Evolutionary conservation across 2,329 filamentous ascomycete species (phyloP).

Genomic region (Trichophyton schoenleinii): DNA sequence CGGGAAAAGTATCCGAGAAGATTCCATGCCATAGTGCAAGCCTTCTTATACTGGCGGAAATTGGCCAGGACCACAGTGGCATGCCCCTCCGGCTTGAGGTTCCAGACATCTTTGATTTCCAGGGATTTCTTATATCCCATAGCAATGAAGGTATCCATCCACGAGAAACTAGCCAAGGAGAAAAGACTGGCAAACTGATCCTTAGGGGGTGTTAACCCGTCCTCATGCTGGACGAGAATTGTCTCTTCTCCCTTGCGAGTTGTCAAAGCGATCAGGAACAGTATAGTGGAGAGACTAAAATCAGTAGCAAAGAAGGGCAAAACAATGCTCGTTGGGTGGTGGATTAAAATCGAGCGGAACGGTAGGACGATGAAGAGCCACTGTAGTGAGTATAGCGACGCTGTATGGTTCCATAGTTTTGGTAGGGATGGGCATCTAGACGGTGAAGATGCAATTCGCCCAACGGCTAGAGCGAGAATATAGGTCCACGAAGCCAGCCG

Average conservation of each 20-base stretch:
- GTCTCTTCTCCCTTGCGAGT: slow-evolving; percentile 87
- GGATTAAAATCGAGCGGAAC: slow-evolving; percentile 75
- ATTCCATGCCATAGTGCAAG: slow-evolving; percentile 64
- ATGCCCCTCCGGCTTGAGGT: slow-evolving; percentile 76
- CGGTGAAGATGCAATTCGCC: slow-evolving; percentile 53
- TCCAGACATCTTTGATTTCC: slow-evolving; percentile 82
- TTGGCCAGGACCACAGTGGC: slow-evolving; percentile 65
- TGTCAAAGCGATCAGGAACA: slow-evolving; percentile 63
- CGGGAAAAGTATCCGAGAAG: slow-evolving; percentile 73
- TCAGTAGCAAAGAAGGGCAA: slow-evolving; percentile 57
- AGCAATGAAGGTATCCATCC: slow-evolving; percentile 83
- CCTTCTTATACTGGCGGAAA: slow-evolving; percentile 78
- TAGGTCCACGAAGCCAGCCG: slow-evolving; percentile 71
- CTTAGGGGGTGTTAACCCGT: slow-evolving; percentile 69
- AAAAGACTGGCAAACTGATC: slow-evolving; percentile 82
- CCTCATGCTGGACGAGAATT: slow-evolving; percentile 78
- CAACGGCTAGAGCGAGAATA: slow-evolving; percentile 56
- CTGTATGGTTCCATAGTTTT: slow-evolving; percentile 84
- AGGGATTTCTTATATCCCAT: slow-evolving; percentile 75
- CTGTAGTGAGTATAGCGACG: slow-evolving; percentile 64
- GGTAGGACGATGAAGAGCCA: slow-evolving; percentile 66
- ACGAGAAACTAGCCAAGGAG: slow-evolving; percentile 75
- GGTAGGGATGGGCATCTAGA: slow-evolving; percentile 55
- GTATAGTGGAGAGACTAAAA: slow-evolving; percentile 60
- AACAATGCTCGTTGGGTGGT: slow-evolving; percentile 52